phyloP scores from a whole-genome alignment of 2,329 filamentous ascomycete species.

The Salinomyces thailandicus region DNA sequence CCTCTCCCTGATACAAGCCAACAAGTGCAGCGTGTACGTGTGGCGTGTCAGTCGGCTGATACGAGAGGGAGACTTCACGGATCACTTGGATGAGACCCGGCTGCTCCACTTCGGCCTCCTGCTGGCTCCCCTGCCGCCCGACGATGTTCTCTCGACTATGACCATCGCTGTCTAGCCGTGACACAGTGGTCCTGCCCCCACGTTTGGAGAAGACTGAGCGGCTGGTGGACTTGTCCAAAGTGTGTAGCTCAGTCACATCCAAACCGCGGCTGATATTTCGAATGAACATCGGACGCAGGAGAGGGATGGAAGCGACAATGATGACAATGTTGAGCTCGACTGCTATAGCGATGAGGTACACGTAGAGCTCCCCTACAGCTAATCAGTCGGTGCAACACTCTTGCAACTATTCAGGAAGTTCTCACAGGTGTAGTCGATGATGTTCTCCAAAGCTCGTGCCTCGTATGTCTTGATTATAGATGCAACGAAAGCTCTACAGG shows the following conservation, averaged over 20 bases:
- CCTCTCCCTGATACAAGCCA: conserved; percentile 17
- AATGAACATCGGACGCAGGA: conserved; percentile 19
- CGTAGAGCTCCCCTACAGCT: conserved; percentile 12
- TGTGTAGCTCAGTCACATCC: conserved; percentile 1
- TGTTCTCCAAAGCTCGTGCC: conserved; percentile 14
- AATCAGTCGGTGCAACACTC: too few relatives aligned
- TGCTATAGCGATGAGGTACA: conserved; percentile 20
- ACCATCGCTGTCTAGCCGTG: conserved; percentile 8
- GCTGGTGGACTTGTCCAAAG: conserved; percentile 3
- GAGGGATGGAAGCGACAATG: conserved; percentile 20
- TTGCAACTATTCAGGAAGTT: neutral
- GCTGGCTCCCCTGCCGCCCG: conserved; percentile 4
- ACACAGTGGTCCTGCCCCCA: conserved; percentile 4
- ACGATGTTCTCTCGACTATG: conserved; percentile 11
- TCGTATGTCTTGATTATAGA: conserved; percentile 24
- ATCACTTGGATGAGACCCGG: conserved; percentile 8
- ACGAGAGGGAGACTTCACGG: conserved; percentile 15
- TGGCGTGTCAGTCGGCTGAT: conserved; percentile 13
- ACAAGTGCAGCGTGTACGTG: conserved; percentile 23
- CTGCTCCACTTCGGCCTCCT: neutral
- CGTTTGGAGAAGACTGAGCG: conserved; percentile 6
- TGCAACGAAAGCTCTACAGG: conserved; percentile 19
- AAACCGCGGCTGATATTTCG: conserved; percentile 1
- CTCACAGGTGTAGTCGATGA: conserved; percentile 21
- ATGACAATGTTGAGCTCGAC: conserved; percentile 28